Conservation (phyloP, 2,329 filamentous ascomycete genomes). For the Stromatinia cepivora region DNA sequence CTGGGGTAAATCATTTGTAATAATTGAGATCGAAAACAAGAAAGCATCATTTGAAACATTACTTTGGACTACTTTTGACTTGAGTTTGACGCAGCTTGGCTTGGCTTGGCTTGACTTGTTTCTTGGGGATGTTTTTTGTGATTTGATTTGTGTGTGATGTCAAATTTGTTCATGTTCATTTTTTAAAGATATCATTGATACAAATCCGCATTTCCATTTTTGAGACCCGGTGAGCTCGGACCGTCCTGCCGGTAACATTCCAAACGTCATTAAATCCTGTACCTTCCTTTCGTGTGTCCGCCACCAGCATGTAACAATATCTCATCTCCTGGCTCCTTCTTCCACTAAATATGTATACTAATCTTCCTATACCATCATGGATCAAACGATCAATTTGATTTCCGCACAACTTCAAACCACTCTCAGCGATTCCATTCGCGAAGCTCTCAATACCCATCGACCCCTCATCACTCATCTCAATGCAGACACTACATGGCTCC, state of each 20-base stretch:
- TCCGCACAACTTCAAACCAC: not conserved
- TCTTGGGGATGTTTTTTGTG: not conserved
- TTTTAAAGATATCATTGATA: not conserved
- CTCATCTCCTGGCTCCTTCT: not conserved
- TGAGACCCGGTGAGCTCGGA: conserved; percentile 2
- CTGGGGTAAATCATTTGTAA: conserved; percentile 20
- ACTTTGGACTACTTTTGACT: not conserved
- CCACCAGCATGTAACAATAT: conserved; percentile 1
- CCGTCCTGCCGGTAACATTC: not conserved
- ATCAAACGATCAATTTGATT: conserved; percentile 5
- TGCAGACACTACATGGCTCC: conserved; percentile 65
- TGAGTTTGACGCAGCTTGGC: too few relatives aligned
- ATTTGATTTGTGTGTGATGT: not conserved
- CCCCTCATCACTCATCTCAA: conserved; percentile 65
- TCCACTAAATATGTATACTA: not conserved
- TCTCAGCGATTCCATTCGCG: conserved; percentile 1
- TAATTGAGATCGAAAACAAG: conserved; percentile 17
- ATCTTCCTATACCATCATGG: not conserved
- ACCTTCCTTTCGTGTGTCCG: not conserved
- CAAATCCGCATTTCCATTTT: not conserved
- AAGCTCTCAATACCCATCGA: conserved; percentile 38
- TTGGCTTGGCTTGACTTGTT: too few relatives aligned
- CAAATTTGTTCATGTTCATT: not conserved
- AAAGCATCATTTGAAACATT: conserved; percentile 11
- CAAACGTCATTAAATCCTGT: not conserved